These are phyloP conservation scores for Tetratostichococcus sp. DNA, from an alignment of 139 green algal species.

Conservation along the genomic window DNA sequence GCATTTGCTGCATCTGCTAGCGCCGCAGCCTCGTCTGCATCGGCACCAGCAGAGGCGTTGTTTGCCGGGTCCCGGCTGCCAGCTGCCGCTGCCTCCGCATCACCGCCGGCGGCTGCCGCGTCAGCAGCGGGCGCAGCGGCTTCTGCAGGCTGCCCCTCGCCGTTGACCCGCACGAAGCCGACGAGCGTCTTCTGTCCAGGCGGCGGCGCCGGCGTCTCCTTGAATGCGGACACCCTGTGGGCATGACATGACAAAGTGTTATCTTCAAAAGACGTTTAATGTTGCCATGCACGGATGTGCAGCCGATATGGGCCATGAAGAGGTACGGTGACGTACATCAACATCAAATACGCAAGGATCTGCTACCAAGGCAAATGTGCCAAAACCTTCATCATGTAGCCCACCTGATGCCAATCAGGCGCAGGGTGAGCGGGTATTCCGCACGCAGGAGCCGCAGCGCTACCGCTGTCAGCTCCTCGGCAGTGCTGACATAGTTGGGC, in stretches of 20 bases:
- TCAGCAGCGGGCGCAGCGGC: too few species aligned
- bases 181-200: background rate
- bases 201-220: background rate
- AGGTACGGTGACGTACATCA: too few species aligned
- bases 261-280: too few species aligned
- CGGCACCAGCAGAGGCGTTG: background rate
- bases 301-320: too few species aligned
- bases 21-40: background rate
- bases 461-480: slow-evolving; percentile 48
- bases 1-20: background rate
- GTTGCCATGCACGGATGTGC: too few species aligned
- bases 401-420: slow-evolving; percentile 62
- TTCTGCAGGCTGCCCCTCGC: background rate
- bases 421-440: slow-evolving; percentile 67
- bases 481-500: slow-evolving; percentile 36
- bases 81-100: too few species aligned
- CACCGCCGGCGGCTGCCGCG: too few species aligned
- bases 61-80: too few species aligned
- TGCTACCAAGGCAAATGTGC: too few species aligned
- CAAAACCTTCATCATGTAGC: slow-evolving; percentile 20
- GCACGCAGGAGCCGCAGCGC: slow-evolving; percentile 60
- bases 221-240: background rate
- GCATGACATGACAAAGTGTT: too few species aligned
- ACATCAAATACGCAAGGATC: too few species aligned
- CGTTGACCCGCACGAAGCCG: background rate